Conservation (phyloP, 768 basidiomycete species). For the Mycena floridula region DNA sequence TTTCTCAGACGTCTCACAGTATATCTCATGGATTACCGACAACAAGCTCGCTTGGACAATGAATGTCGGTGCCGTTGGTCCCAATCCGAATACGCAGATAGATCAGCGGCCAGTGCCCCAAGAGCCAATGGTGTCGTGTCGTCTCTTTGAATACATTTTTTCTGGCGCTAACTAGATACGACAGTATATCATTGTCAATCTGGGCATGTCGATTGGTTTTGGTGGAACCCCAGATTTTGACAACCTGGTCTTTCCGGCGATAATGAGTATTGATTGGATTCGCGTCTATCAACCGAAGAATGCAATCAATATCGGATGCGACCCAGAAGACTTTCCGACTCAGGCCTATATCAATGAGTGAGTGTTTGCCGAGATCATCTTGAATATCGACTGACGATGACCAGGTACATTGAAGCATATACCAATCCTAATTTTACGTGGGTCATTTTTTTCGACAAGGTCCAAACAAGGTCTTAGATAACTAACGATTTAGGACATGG, state of each 20-base stretch:
- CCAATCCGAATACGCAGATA: conserved; percentile 55
- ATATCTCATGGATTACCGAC: conserved; percentile 84
- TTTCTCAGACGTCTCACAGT: conserved; percentile 31
- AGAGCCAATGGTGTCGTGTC: conserved; percentile 87
- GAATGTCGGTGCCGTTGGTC: conserved; percentile 57
- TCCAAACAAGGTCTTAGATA: no score
- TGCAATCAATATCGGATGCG: no score
- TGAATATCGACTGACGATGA: not conserved
- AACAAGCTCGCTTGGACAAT: no score
- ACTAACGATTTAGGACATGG: no score
- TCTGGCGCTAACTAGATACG: conserved; percentile 28
- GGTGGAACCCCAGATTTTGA: not conserved
- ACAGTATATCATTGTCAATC: conserved; percentile 76
- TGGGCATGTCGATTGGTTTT: conserved; percentile 34
- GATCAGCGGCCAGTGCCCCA: conserved; percentile 62
- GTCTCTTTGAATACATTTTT: not conserved
- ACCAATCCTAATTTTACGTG: not conserved
- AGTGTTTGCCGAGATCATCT: not conserved
- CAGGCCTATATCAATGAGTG: not conserved
- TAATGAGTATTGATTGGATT: conserved; percentile 67
- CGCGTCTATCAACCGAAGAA: no score
- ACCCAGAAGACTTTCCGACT: not conserved
- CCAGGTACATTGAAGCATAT: not conserved
- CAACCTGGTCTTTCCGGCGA: conserved; percentile 48
- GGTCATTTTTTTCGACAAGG: no score